Base-by-base conservation (phyloP, 495 filamentous ascomycete genomes). In the Podospora anserina region DNA sequence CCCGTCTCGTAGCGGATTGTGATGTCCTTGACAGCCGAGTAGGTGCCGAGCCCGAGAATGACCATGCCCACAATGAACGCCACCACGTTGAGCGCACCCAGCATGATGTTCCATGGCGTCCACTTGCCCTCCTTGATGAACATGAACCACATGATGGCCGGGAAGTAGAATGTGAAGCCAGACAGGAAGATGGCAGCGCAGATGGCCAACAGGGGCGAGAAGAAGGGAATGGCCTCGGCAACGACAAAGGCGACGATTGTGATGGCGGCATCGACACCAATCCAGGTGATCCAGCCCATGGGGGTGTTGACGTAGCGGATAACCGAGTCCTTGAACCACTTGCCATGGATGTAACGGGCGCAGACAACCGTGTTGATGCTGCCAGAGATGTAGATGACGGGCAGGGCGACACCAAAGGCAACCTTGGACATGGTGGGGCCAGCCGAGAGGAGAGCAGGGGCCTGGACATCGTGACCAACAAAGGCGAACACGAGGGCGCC, bases 391-490 rank as follows among this genome's bases (percentile, higher is more conserved):
- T 92, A 89, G 75, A 94, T 90, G 49, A 94, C 90, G 65, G 92
- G 92, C 18, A 92, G 82, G 34, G 91, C 92, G 68, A 96, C 82
- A 19, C 92, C 92, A 72, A 91, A 96, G 3, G 91, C 90, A 53
- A 93, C 77, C 77, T 91, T 92, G 67, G 86, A 84, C 18, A 94
- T 75, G 0, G 86, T 30, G 1, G 80, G 78, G 13, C 86, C 83
- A 9, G 90, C 87, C 0, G 88, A 88, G 18, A 88, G 84, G 0
- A 94, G 83, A 4, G 91, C 91, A 0, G 92, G 92, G 1, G 88
- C 88, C 5, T 79, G 70, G 55, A 94, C 91, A n/a, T 80, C 77
- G 1, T 77, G 76, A n/a, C 92, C 92, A 34, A 88, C 87, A 74
- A 87, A 96, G 76, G 78, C 82, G 80, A 94, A 96, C 69, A 93